A percentile compares a stretch with the other conserved stretches of the same genome.
Conservation (phyloP, 2,329 filamentous ascomycete species). For the Claviceps humidiphila region DNA sequence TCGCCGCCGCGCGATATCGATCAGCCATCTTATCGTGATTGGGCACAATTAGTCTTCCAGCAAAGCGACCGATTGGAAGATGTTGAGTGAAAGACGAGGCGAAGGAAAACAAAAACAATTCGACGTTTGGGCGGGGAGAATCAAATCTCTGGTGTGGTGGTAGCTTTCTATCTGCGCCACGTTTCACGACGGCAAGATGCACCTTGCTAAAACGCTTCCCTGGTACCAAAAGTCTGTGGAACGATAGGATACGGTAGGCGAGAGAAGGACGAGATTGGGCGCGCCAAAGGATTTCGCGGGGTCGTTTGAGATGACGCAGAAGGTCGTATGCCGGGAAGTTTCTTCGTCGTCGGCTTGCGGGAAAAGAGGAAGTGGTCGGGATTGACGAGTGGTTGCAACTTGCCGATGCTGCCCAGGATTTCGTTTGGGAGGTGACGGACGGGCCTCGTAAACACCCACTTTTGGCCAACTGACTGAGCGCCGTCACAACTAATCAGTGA, state of each 20-base stretch:
- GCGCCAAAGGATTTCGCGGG: neutral
- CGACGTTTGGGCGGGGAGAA: neutral
- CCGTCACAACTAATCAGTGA: neutral
- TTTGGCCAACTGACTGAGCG: neutral
- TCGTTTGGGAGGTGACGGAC: neutral
- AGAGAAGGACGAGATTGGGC: neutral
- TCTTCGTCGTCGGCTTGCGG: neutral
- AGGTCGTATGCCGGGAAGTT: neutral
- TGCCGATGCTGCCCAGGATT: neutral
- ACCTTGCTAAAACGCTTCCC: neutral
- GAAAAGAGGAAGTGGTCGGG: too few relatives aligned
- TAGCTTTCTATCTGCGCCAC: slow-evolving; percentile 2
- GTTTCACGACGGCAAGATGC: slow-evolving; percentile 7
- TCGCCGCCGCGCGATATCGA: slow-evolving; percentile 16
- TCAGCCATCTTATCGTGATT: slow-evolving; percentile 12
- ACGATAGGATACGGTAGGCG: neutral
- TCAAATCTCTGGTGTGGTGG: neutral
- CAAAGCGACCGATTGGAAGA: neutral
- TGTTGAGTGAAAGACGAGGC: neutral
- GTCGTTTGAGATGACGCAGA: neutral
- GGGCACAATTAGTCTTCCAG: neutral
- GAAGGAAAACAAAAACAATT: neutral
- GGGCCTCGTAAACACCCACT: slow-evolving; percentile 3
- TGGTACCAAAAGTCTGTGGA: slow-evolving; percentile 1
- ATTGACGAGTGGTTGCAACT: neutral